Evolutionary conservation across 257 asterid genomes (phyloP), one percentile per base, ranked within the genome.

Genomic region (Nicotiana otophora): DNA sequence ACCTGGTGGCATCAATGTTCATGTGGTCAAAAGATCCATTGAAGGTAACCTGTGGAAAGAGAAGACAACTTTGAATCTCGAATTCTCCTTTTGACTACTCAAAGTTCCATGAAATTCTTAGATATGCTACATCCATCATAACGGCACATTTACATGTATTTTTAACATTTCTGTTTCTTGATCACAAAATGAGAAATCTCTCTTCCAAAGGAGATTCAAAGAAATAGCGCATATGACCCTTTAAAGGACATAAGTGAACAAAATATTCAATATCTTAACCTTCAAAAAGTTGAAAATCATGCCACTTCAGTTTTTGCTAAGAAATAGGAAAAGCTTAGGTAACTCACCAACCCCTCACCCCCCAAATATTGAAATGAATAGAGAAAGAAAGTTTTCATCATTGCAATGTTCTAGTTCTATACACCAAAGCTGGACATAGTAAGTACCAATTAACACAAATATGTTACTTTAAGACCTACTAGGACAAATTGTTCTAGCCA

Each of bases 11-110:
- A 69, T 96, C 99, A 86, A 96, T 94, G 85, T 92, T 96, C 98
- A 96, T 89, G 92, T 96, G 99, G 85, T 94, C 99, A 83, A 94
- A 96, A 82, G 98, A 94, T 90, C 99, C 99, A 81, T 96, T 96
- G 77, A 96, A 96, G 53, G 98, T 91, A 80, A 96, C 98, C 99
- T 96, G 94, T 58, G 76, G 88, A 81, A 84, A 46, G 76, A 54
- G 82, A 57, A 84, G 67, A 53, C 15, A 16, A 74, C 2, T 74
- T 74, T 26, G 42, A 74, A 74, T 51, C 46, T 39, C 39, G 16
- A 48, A 23, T 51, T 14, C 79, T 46, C 48, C 79, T 72, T 72
- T 46, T 72, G 15, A 46, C 48, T 46, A 46, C 79, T 72, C 60
- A 3, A 54, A 46, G 79, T 23, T 72, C 31, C 60, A 42, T 72